Percentiles rank a stretch among this genome's conserved stretches.
These are phyloP conservation scores for Mycena vitilis DNA, from an alignment of 768 basidiomycete genomes.

Conservation along the genomic window DNA sequence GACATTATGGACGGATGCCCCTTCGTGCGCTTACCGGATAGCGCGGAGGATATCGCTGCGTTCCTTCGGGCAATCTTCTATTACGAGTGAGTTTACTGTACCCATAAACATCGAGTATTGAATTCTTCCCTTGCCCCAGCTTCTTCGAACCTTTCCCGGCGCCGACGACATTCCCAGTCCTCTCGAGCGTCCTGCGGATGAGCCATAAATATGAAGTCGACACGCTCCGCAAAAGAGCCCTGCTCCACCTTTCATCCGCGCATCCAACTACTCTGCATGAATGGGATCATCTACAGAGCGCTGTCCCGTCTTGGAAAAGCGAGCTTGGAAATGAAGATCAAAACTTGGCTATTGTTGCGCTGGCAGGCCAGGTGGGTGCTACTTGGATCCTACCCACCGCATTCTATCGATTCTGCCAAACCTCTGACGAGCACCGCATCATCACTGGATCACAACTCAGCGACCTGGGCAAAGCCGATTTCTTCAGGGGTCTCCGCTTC, in stretches of 20 bases:
- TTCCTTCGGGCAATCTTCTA: constrained; percentile 20
- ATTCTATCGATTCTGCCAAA: neutral
- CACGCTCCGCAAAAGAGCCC: constrained; percentile 12
- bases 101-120: neutral
- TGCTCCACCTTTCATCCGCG: constrained; percentile 2
- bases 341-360: neutral
- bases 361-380: constrained; percentile 4
- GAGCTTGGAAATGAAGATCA: neutral
- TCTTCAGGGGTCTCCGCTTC: neutral
- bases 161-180: neutral
- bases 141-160: constrained; percentile 18
- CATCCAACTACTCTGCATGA: constrained; percentile 2
- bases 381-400: constrained; percentile 18
- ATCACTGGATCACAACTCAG: neutral
- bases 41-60: neutral
- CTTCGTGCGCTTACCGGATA: constrained; percentile 25
- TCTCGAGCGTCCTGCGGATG: constrained; percentile 22
- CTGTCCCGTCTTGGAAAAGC: neutral
- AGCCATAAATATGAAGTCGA: constrained; percentile 29
- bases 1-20: constrained; percentile 28
- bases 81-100: neutral
- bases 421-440: neutral
- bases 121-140: neutral
- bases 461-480: neutral
- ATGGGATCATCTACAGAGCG: neutral